These are phyloP conservation scores for Ilyonectria mors-panacis DNA, from an alignment of 2,329 filamentous ascomycete species.

Conservation along the genomic window DNA sequence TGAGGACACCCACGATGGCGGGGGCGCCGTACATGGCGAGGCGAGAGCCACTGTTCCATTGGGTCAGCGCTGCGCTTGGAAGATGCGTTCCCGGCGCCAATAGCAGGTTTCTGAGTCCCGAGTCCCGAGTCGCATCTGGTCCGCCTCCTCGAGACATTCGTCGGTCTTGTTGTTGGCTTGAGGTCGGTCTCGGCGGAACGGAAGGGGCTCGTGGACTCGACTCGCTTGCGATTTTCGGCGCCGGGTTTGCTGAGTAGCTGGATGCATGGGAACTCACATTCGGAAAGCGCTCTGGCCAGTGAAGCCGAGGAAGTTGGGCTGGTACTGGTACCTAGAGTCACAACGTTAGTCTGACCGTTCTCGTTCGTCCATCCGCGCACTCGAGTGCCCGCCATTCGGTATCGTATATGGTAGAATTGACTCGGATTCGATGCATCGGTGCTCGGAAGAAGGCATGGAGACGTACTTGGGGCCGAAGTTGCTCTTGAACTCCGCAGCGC, in stretches of 20 bases:
- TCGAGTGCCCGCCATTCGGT: conserved; percentile 11
- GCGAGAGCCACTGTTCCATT: conserved; percentile 62
- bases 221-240: conserved; percentile 28
- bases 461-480: conserved; percentile 76
- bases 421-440: conserved; percentile 16
- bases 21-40: conserved; percentile 70
- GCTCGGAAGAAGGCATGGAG: background rate
- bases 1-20: conserved; percentile 70
- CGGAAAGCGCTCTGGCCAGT: conserved; percentile 63
- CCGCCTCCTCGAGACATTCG: background rate
- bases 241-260: background rate
- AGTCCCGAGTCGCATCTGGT: background rate
- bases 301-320: conserved; percentile 69
- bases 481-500: conserved; percentile 70
- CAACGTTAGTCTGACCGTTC: conserved; percentile 47
- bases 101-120: background rate
- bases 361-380: conserved; percentile 13
- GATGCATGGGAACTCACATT: conserved; percentile 63
- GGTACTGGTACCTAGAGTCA: conserved; percentile 69
- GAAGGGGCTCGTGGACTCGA: conserved; percentile 35
- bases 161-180: conserved; percentile 18
- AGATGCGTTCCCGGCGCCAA: background rate
- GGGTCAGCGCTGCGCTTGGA: conserved; percentile 32
- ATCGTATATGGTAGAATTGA: conserved; percentile 10
- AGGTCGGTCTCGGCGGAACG: conserved; percentile 38